Percentiles rank a stretch among this genome's conserved stretches.
phyloP scores from a whole-genome alignment of 768 basidiomycete genomes.

The Pleurotus ostreatus region DNA sequence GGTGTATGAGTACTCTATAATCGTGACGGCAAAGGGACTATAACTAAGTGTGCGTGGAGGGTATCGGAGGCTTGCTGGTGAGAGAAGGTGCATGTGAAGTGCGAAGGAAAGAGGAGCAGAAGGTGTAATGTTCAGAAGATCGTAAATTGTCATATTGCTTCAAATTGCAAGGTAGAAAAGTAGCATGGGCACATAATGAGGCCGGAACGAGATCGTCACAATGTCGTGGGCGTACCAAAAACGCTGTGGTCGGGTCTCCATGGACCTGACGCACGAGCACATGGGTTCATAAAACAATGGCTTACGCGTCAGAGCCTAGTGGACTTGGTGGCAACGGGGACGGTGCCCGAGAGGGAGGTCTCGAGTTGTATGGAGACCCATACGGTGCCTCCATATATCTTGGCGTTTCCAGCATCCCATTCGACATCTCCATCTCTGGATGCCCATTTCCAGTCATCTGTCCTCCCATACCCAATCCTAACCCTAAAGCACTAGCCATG shows the following conservation, averaged over 20 bases:
- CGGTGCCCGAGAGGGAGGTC: conserved; percentile 4
- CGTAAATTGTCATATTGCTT: not conserved
- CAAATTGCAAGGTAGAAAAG: not conserved
- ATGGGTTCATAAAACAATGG: not conserved
- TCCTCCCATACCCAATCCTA: conserved; percentile 27
- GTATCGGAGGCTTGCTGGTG: not conserved
- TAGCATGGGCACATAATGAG: not conserved
- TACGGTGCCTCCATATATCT: conserved; percentile 36
- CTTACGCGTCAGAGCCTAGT: conserved; percentile 1
- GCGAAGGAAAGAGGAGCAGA: not conserved
- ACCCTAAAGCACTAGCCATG: conserved; percentile 46
- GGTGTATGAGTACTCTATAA: not conserved
- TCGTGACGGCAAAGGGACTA: not conserved
- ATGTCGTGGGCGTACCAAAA: conserved; percentile 1
- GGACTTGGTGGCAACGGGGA: conserved; percentile 7
- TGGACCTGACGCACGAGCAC: not conserved
- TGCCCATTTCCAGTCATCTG: conserved; percentile 16
- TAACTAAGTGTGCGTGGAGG: not conserved
- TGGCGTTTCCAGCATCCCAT: conserved; percentile 29
- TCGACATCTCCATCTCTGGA: conserved; percentile 3
- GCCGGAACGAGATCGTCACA: not conserved
- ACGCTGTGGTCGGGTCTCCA: not conserved
- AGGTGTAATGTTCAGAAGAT: not conserved
- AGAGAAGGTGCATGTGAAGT: not conserved
- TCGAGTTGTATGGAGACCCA: conserved; percentile 30